phyloP scores from a whole-genome alignment of 768 basidiomycete species.

The Sistotremastrum niveocremeum region DNA sequence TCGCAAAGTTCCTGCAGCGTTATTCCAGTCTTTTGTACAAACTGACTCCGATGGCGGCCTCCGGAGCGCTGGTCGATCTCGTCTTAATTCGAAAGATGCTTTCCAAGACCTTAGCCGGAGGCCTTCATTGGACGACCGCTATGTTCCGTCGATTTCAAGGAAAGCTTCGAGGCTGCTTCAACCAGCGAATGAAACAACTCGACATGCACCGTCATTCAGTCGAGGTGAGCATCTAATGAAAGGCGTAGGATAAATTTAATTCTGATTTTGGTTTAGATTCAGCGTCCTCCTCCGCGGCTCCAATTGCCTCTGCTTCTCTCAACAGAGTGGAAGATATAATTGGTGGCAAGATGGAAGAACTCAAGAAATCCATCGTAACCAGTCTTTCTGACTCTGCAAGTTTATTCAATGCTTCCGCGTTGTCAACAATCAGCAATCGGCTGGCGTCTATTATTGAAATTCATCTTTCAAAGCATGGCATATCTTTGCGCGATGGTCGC shows the following conservation, averaged over 20 bases:
- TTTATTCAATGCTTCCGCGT: no score
- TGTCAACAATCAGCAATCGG: no score
- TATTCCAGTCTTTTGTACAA: constrained; percentile 68
- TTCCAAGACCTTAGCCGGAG: constrained; percentile 46
- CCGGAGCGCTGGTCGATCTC: constrained; percentile 58
- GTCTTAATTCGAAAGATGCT: constrained; percentile 60
- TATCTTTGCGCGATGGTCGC: constrained; percentile 37
- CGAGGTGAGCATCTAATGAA: neutral
- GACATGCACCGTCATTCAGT: neutral
- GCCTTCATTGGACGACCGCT: constrained; percentile 67
- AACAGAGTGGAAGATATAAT: no score
- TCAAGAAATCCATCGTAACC: no score
- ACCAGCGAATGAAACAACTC: neutral
- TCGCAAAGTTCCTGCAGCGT: constrained; percentile 62
- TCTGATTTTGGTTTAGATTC: no score
- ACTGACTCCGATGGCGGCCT: constrained; percentile 46
- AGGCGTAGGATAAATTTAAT: no score
- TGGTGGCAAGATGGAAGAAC: no score
- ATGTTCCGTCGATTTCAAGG: constrained; percentile 55
- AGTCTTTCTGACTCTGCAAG: no score
- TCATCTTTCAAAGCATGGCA: no score
- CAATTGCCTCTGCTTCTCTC: no score
- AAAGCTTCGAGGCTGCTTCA: constrained; percentile 29
- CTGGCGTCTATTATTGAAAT: no score
- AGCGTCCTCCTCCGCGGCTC: no score